Base-by-base conservation (phyloP, 2,329 filamentous ascomycete genomes). In the Trichothecium roseum region DNA sequence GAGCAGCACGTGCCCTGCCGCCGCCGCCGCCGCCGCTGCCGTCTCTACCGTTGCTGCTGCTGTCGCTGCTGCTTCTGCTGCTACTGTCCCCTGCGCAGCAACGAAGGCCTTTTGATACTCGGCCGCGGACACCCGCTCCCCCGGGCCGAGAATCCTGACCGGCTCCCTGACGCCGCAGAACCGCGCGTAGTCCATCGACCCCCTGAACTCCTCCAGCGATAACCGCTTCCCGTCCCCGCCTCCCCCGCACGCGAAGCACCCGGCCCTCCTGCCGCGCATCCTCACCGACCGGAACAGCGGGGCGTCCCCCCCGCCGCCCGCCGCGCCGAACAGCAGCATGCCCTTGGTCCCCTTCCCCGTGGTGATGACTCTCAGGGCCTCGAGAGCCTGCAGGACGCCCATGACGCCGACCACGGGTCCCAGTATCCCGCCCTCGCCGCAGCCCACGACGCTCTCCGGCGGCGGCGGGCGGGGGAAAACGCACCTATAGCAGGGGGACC, bases 401-500 rank as follows among this genome's bases (percentile, higher is more conserved):
- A 98, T 95, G 1, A 78, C 71, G 0, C 91, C 91, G 0, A 98
- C 91, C 0, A 95, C 87, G 0, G 91, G 88, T 0, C 91, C 91
- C 2, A 98, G 51, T 8, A 98, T 87, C 0, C 91, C 91, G 8
- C 88, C 89, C 54, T 98, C 91, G 28, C 88, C 86, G 50, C 91
- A 98, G 40, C 81, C 86, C 2, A 85, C 69, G 1, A 95, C 81
- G 38, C 76, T 86, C 29, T 84, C 83, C 1, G 84, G 74, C 0
- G 89, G 87, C 0, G 91, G 88, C 0, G 91, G 88, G 27, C 72
- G 81, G 0, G 87, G 88, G 47, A 94, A 98, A 10, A 96, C 74
- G 52, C 91, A 98, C 29, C 91, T 73, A 58, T 98, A 98, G 57
- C 91, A 98, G 0, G 89, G 88, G 0, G n/a, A n/a, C n/a, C n/a